These are phyloP conservation scores for Monosporozyma unispora DNA, from an alignment of 805 yeast genomes.

Conservation along the genomic window DNA sequence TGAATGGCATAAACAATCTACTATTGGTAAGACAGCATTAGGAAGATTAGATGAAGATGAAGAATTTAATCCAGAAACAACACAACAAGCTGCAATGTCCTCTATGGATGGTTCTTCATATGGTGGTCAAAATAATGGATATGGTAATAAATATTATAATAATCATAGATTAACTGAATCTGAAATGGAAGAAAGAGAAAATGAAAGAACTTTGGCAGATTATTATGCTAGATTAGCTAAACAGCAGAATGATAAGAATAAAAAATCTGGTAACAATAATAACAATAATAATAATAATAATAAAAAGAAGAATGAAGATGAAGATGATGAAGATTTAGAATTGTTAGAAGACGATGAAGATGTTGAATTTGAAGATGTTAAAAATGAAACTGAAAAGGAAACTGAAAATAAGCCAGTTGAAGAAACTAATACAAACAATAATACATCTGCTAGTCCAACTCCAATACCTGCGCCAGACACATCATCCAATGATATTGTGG, in stretches of 20 bases:
- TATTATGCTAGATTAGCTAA: slow-evolving; percentile 72
- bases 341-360: slow-evolving; percentile 43
- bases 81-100: slow-evolving; percentile 16
- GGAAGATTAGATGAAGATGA: slow-evolving; percentile 50
- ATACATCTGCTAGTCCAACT: background rate
- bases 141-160: slow-evolving; percentile 8
- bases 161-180: slow-evolving; percentile 24
- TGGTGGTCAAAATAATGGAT: slow-evolving; percentile 7
- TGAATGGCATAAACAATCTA: slow-evolving; percentile 88
- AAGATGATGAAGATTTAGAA: slow-evolving; percentile 39
- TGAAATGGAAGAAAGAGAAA: slow-evolving; percentile 50
- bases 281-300: slow-evolving; percentile 39
- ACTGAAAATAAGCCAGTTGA: too few species aligned
- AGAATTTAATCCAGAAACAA: slow-evolving; percentile 26
- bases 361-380: slow-evolving; percentile 19
- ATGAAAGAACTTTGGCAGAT: slow-evolving; percentile 62
- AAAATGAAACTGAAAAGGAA: background rate
- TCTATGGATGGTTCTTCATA: slow-evolving; percentile 9
- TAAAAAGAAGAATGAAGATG: slow-evolving; percentile 39
- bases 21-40: slow-evolving; percentile 63
- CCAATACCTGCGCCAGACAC: background rate
- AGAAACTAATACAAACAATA: background rate
- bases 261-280: too few species aligned
- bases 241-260: slow-evolving; percentile 50
- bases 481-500: background rate